These are phyloP conservation scores for Phyllostachys edulis DNA, from an alignment of 176 grass and related monocot species.

Conservation along the genomic window DNA sequence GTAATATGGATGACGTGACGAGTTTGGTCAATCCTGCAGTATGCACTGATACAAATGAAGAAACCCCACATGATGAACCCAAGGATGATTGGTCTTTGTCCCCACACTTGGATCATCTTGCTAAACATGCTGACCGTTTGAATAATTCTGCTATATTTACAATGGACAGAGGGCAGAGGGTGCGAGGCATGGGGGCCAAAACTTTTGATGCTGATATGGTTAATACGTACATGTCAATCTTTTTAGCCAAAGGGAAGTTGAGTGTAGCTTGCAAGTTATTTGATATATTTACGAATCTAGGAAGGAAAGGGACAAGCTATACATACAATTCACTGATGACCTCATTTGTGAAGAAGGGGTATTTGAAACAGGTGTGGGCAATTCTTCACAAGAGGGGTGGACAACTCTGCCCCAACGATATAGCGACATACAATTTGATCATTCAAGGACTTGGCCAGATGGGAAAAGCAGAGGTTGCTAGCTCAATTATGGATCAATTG, in stretches of 20 bases:
- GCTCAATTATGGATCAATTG: conserved; percentile 64
- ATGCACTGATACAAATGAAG: conserved; percentile 34
- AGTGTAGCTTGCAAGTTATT: conserved; percentile 95
- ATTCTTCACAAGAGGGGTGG: conserved; percentile 78
- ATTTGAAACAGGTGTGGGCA: conserved; percentile 80
- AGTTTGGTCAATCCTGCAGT: conserved; percentile 51
- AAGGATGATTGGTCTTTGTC: conserved; percentile 85
- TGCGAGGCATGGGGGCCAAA: conserved; percentile 55
- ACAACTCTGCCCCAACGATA: conserved; percentile 65
- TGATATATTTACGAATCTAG: conserved; percentile 65
- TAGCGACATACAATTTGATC: conserved; percentile 88
- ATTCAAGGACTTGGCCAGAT: conserved; percentile 89
- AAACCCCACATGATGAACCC: conserved; percentile 32
- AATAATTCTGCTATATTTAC: conserved; percentile 50
- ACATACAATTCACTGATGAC: conserved; percentile 94
- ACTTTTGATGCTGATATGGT: conserved; percentile 90
- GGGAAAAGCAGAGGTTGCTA: conserved; percentile 67
- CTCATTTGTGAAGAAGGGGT: conserved; percentile 90
- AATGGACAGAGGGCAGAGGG: conserved; percentile 56
- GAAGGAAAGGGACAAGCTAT: conserved; percentile 65
- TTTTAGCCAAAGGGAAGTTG: conserved; percentile 80
- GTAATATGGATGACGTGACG: conserved; percentile 56
- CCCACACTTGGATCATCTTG: conserved; percentile 76
- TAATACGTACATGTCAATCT: conserved; percentile 95
- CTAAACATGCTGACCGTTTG: conserved; percentile 44